Evolutionary conservation across 192 early-diverging fungal genomes (phyloP).

Genomic region (Rhizoclosmatium globosum): DNA sequence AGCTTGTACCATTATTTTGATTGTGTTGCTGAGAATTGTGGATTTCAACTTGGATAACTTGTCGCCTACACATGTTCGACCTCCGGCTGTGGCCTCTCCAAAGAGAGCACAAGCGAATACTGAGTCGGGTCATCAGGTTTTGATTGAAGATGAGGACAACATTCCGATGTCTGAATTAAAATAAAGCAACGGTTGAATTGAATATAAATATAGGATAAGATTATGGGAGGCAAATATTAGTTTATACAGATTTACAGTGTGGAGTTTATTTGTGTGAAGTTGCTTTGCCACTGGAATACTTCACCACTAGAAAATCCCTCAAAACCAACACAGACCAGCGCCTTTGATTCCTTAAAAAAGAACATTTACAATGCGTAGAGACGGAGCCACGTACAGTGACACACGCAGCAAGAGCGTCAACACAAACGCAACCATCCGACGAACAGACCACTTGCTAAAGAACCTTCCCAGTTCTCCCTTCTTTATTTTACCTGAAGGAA

Average conservation of each 20-base stretch:
- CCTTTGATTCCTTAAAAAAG: too few relatives aligned
- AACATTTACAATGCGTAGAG: background rate
- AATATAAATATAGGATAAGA: too few relatives aligned
- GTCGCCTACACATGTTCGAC: background rate
- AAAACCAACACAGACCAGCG: too few relatives aligned
- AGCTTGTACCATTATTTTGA: constrained; percentile 31
- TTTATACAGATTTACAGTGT: too few relatives aligned
- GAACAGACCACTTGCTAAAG: background rate
- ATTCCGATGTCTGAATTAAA: too few relatives aligned
- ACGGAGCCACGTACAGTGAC: background rate
- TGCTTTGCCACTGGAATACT: too few relatives aligned
- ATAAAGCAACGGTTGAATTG: too few relatives aligned
- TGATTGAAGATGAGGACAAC: too few relatives aligned
- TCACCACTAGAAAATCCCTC: background rate
- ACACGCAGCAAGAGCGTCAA: background rate
- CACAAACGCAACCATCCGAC: background rate
- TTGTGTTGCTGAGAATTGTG: constrained; percentile 38
- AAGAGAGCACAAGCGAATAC: too few relatives aligned
- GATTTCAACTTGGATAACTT: constrained; percentile 44
- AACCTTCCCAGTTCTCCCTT: background rate
- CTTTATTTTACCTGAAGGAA: background rate
- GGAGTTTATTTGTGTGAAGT: too few relatives aligned
- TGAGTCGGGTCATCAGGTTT: too few relatives aligned
- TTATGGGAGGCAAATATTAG: too few relatives aligned
- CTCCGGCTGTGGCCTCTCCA: background rate